These are phyloP conservation scores for Tetracladium maxilliforme DNA, from an alignment of 2,329 filamentous ascomycete genomes.

Conservation along the genomic window DNA sequence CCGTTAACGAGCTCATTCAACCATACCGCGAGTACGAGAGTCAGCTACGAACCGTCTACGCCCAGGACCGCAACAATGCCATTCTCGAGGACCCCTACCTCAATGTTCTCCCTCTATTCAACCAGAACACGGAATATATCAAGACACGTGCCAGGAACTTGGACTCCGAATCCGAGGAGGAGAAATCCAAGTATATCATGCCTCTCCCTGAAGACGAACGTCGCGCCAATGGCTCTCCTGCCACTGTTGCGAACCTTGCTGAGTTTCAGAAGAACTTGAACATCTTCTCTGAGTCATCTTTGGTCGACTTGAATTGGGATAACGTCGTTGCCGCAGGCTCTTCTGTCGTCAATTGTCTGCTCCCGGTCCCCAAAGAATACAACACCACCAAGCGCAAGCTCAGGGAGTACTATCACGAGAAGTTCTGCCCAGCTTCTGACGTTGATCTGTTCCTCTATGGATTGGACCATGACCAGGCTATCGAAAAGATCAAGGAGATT, in stretches of 20 bases:
- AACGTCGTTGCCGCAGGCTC: slow-evolving; percentile 75
- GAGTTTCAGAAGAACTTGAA: slow-evolving; percentile 70
- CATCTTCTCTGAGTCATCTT: slow-evolving; percentile 65
- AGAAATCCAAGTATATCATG: slow-evolving; percentile 58
- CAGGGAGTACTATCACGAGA: slow-evolving; percentile 67
- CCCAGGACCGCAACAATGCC: slow-evolving; percentile 48
- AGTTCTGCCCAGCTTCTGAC: slow-evolving; percentile 69
- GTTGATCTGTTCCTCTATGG: slow-evolving; percentile 80
- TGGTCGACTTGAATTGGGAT: slow-evolving; percentile 65
- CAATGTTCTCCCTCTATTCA: slow-evolving; percentile 55
- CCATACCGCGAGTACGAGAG: slow-evolving; percentile 57
- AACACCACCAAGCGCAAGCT: slow-evolving; percentile 45
- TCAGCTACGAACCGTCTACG: slow-evolving; percentile 50
- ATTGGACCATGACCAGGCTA: slow-evolving; percentile 58
- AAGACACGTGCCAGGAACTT: slow-evolving; percentile 48
- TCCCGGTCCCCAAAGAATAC: slow-evolving; percentile 53
- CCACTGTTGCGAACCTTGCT: slow-evolving; percentile 49
- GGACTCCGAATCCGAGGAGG: slow-evolving; percentile 37
- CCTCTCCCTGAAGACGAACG: slow-evolving; percentile 45
- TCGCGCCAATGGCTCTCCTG: slow-evolving; percentile 44
- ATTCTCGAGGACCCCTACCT: slow-evolving; percentile 38
- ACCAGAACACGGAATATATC: slow-evolving; percentile 36
- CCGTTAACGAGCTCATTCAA: slow-evolving; percentile 41
- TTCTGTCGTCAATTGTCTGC: slow-evolving; percentile 63
- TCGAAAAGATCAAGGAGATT: slow-evolving; percentile 75